Evolutionary conservation across 176 grass and related monocot genomes (phyloP).

Genomic region (Oryza glumipatula): DNA sequence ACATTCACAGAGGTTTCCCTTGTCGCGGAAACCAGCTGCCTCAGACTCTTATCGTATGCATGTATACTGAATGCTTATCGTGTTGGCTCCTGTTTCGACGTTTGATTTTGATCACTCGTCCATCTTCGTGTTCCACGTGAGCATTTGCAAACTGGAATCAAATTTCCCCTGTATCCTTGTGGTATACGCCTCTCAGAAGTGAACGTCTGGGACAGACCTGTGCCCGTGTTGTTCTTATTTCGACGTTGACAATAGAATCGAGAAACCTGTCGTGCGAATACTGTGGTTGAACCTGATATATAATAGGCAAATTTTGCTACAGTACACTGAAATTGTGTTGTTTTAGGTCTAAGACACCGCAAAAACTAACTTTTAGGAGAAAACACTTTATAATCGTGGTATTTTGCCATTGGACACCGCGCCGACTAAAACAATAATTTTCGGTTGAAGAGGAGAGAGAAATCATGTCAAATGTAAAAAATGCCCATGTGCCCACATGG

Average conservation of each 20-base stretch:
- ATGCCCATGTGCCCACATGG: no score
- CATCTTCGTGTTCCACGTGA: neutral
- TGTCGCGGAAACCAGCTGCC: neutral
- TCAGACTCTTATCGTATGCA: neutral
- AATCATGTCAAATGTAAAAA: no score
- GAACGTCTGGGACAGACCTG: neutral
- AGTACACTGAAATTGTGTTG: no score
- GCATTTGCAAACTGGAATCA: neutral
- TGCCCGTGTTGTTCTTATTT: neutral
- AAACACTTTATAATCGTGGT: no score
- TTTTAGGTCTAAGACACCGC: no score
- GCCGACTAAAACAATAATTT: no score
- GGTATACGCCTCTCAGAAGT: neutral
- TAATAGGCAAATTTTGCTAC: no score
- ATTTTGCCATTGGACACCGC: no score
- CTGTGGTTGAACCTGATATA: no score
- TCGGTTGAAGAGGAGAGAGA: no score
- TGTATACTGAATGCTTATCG: neutral
- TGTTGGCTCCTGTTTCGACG: neutral
- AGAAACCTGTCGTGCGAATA: neutral
- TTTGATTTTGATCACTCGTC: neutral
- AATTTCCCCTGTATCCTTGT: neutral
- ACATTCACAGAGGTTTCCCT: constrained; percentile 20
- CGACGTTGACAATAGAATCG: neutral
- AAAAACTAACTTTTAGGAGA: no score